Evolutionary conservation across 192 early-diverging fungal species (phyloP), one percentile per base, ranked within the genome.

Genomic region (Mortierella alpina): DNA sequence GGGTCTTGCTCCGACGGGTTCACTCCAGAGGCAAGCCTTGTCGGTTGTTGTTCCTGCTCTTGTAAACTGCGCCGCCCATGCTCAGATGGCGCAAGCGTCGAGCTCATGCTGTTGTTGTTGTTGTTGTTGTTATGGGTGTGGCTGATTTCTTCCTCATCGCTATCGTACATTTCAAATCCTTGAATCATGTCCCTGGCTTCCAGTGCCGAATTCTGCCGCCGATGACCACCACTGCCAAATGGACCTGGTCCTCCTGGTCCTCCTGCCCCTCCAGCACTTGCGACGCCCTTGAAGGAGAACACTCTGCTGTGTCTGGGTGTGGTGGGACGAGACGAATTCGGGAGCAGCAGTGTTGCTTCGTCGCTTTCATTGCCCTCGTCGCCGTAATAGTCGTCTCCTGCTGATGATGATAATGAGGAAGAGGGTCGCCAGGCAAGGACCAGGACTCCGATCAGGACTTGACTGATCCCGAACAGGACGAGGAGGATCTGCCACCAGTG

Each of bases 381-480:
- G 17, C 59, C 51, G 60, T 47, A 66, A 15, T 79, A 63, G 4
- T 71, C 75, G 20, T 59, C 73, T 40, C 23, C 56, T 13, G 58
- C 40, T 31, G 31, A 31, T 31, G 31, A 31, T 31, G 31, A 31
- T 31, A 31, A 31, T 31, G 31, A 31, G 31, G 59, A 23, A 23
- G 65, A 15, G 11, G 75, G 75, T 42, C 86, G 70, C 88, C 88
- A 88, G 31, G 92, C 92, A 40, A 94, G 70, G 23, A 93, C 83
- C 50, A 90, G 58, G 4, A 94, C 93, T 8, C 93, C 93, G 14
- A 82, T 61, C 11, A 90, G 84, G 17, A 92, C 88, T 56, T 92
- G 77, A 13, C 85, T 83, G 39, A 92, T 88, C 40, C 93, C 93
- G 14, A 90, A 66, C 41, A 90, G 88, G 54, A 94, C 91, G 68